A percentile compares a stretch with the other conserved stretches of the same genome.
These are phyloP conservation scores for Termitomyces sp. DNA, from an alignment of 768 basidiomycete species.

Conservation along the genomic window DNA sequence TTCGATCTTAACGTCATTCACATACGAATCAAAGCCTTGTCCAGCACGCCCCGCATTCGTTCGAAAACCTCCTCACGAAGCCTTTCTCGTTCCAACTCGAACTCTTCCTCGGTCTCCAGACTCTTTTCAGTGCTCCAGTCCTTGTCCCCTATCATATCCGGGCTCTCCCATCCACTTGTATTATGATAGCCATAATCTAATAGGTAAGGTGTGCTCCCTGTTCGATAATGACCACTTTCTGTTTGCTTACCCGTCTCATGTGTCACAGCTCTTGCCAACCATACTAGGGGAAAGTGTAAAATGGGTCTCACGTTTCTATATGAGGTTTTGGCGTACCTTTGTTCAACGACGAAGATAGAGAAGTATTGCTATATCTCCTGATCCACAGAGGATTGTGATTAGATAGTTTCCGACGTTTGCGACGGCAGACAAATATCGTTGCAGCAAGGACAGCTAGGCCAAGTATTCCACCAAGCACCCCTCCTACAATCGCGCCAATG, in stretches of 20 bases:
- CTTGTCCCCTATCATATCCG: not conserved
- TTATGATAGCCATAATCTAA: not conserved
- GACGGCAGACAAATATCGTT: not conserved
- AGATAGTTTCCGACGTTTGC: not conserved
- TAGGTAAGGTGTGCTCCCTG: not conserved
- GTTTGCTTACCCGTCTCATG: constrained; percentile 2
- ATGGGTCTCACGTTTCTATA: not conserved
- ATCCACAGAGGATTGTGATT: not conserved
- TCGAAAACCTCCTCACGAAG: not conserved
- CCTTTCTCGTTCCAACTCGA: not conserved
- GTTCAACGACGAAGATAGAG: not conserved
- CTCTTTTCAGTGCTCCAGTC: not conserved
- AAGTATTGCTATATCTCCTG: not conserved
- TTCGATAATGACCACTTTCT: not conserved
- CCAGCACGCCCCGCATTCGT: not conserved
- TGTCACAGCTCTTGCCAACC: not conserved
- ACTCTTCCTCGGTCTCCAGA: not conserved
- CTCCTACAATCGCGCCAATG: constrained; percentile 3
- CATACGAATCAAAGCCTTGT: not conserved
- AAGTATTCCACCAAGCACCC: not conserved
- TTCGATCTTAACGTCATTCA: too few relatives aligned
- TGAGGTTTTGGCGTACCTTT: not conserved
- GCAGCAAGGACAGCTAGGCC: not conserved
- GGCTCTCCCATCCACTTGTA: not conserved
- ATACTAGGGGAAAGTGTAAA: not conserved